Conservation (phyloP, 768 basidiomycete genomes). For the Lenzites betulinus region DNA sequence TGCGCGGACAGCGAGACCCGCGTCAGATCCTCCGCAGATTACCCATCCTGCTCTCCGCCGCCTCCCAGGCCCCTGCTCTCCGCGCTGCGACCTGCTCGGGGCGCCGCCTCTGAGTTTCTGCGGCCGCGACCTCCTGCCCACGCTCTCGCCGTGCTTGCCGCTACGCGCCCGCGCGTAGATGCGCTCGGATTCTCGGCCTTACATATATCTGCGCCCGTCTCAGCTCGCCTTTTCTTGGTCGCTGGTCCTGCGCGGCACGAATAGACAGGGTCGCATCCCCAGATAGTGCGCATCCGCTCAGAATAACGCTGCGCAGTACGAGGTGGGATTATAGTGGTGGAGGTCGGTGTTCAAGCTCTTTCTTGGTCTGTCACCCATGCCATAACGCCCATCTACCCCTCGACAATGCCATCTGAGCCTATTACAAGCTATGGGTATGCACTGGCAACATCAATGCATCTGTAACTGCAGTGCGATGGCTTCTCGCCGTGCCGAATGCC, state of each 20-base stretch:
- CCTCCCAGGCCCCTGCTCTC: constrained; percentile 14
- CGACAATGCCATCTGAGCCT: neutral
- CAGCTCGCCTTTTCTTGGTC: neutral
- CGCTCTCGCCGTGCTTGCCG: constrained; percentile 12
- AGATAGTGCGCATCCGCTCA: neutral
- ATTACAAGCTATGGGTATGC: neutral
- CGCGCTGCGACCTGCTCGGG: neutral
- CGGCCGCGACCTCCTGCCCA: neutral
- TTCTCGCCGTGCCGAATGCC: neutral
- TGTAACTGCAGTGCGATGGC: neutral
- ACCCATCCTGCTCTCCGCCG: constrained; percentile 7
- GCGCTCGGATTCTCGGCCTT: constrained; percentile 1
- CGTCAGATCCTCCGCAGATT: constrained; percentile 20
- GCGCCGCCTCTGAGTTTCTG: neutral
- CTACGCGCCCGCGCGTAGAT: constrained; percentile 4
- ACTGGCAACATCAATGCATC: neutral
- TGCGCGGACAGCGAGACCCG: constrained; percentile 9
- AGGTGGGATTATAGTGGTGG: neutral
- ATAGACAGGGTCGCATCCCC: neutral
- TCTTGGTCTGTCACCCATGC: neutral
- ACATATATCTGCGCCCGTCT: neutral
- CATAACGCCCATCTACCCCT: neutral
- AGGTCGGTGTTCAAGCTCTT: constrained; percentile 6
- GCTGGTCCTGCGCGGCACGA: neutral
- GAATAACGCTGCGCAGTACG: neutral